phyloP scores from a whole-genome alignment of 1,284 basidiomycete species.

The Ceratobasidium sp. region DNA sequence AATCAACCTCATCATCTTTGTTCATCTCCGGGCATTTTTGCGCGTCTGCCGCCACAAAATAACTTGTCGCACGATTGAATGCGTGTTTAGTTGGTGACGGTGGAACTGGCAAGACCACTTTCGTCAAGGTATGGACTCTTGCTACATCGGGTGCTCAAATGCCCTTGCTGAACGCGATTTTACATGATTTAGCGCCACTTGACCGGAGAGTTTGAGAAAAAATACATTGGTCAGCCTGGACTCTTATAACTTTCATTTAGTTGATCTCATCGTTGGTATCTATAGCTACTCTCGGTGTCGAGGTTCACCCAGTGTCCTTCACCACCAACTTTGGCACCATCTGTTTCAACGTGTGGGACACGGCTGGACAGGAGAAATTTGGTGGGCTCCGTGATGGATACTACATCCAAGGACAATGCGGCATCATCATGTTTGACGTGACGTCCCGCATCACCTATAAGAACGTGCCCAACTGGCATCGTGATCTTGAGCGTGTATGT shows the following conservation, averaged over 20 bases:
- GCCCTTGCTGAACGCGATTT: conserved; percentile 27
- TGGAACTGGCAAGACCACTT: conserved; percentile 98
- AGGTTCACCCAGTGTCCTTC: conserved; percentile 97
- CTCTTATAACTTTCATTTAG: neutral
- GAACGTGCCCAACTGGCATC: conserved; percentile 99
- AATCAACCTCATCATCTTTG: conserved; percentile 45
- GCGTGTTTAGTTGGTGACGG: conserved; percentile 86
- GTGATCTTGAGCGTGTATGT: conserved; percentile 98
- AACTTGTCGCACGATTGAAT: conserved; percentile 47
- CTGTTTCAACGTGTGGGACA: conserved; percentile 99
- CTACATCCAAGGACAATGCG: conserved; percentile 99
- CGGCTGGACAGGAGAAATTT: conserved; percentile 99
- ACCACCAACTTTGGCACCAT: conserved; percentile 98
- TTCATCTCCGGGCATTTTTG: conserved; percentile 45
- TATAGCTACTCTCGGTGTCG: conserved; percentile 97
- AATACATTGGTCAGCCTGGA: conserved; percentile 88
- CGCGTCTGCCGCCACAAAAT: conserved; percentile 43
- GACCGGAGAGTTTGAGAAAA: conserved; percentile 99
- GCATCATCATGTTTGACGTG: conserved; percentile 99
- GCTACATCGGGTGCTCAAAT: neutral
- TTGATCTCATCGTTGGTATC: conserved; percentile 41
- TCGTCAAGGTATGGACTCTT: conserved; percentile 82
- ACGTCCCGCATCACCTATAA: conserved; percentile 99
- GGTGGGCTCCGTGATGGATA: conserved; percentile 98
- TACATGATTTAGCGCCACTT: conserved; percentile 82